Evolutionary conservation across 1,284 basidiomycete genomes (phyloP).

Genomic region (Sanguinoderma infundibulare): DNA sequence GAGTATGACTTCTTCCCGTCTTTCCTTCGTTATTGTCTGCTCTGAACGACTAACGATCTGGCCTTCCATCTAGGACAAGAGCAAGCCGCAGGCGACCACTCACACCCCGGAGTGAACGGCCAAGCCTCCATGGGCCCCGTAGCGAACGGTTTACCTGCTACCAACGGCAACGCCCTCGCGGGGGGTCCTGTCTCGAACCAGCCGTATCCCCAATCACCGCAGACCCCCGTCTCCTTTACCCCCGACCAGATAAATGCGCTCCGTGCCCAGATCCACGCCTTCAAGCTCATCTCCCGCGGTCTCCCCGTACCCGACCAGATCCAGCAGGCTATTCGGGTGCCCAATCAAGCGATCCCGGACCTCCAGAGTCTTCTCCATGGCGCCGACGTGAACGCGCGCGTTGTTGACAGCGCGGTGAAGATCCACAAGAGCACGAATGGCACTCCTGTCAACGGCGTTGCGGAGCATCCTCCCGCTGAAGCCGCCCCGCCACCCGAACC

Average conservation of each 20-base stretch:
- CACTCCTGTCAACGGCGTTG: slow-evolving; percentile 21
- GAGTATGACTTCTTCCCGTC: too few relatives aligned
- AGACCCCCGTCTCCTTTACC: slow-evolving; percentile 80
- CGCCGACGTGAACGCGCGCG: slow-evolving; percentile 61
- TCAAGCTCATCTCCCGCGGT: slow-evolving; percentile 83
- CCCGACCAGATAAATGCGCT: slow-evolving; percentile 85
- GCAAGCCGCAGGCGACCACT: slow-evolving; percentile 21
- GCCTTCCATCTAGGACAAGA: slow-evolving; percentile 12
- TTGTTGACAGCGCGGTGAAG: slow-evolving; percentile 83
- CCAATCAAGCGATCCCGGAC: slow-evolving; percentile 60
- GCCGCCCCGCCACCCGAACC: slow-evolving; percentile 6
- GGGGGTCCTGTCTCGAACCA: slow-evolving; percentile 36
- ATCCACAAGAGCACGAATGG: slow-evolving; percentile 61
- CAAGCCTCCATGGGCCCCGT: slow-evolving; percentile 22
- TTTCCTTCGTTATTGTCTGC: too few relatives aligned
- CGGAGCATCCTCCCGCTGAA: slow-evolving; percentile 7
- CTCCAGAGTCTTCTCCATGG: slow-evolving; percentile 68
- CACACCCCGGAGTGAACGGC: slow-evolving; percentile 26
- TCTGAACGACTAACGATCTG: not conserved
- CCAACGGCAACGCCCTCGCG: slow-evolving; percentile 34
- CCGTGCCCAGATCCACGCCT: slow-evolving; percentile 89
- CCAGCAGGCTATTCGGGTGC: slow-evolving; percentile 77
- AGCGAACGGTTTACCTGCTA: slow-evolving; percentile 33
- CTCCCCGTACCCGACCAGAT: slow-evolving; percentile 82
- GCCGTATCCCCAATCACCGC: slow-evolving; percentile 42